These are phyloP conservation scores for Naganishia albida DNA, from an alignment of 1,284 basidiomycete genomes.

Conservation along the genomic window DNA sequence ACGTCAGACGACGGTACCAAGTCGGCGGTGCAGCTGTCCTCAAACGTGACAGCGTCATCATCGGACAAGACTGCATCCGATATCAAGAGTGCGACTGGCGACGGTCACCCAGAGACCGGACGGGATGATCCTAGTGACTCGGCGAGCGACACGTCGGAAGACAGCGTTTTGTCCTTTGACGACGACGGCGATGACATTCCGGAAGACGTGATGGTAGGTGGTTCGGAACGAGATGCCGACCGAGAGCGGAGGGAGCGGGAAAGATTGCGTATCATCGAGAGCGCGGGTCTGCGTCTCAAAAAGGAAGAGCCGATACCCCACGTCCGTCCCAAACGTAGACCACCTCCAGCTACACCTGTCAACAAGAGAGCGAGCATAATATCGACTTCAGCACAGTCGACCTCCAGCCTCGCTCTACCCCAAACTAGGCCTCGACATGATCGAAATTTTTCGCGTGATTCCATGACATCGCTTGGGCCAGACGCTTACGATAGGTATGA, in stretches of 20 bases:
- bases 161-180: conserved; percentile 48
- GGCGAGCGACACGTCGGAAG: conserved; percentile 42
- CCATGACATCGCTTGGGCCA: conserved; percentile 8
- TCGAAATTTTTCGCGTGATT: conserved; percentile 9
- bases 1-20: not conserved
- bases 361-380: not conserved
- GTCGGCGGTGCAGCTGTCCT: not conserved
- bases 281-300: conserved; percentile 76
- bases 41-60: not conserved
- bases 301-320: conserved; percentile 35
- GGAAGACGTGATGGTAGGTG: conserved; percentile 48
- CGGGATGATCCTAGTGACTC: conserved; percentile 48
- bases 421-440: conserved; percentile 10
- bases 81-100: conserved; percentile 33
- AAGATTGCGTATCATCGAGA: conserved; percentile 76
- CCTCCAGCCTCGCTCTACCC: not conserved
- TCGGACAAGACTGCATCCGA: not conserved
- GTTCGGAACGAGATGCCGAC: conserved; percentile 58
- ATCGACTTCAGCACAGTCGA: conserved; percentile 1
- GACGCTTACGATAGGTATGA: conserved; percentile 92
- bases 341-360: conserved; percentile 39
- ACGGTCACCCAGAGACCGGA: conserved; percentile 41
- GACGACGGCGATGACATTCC: conserved; percentile 52
- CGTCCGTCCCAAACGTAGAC: conserved; percentile 27
- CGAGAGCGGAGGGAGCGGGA: conserved; percentile 70